Evolutionary conservation across 2,329 filamentous ascomycete genomes (phyloP).

Genomic region (Aspergillus sp.): DNA sequence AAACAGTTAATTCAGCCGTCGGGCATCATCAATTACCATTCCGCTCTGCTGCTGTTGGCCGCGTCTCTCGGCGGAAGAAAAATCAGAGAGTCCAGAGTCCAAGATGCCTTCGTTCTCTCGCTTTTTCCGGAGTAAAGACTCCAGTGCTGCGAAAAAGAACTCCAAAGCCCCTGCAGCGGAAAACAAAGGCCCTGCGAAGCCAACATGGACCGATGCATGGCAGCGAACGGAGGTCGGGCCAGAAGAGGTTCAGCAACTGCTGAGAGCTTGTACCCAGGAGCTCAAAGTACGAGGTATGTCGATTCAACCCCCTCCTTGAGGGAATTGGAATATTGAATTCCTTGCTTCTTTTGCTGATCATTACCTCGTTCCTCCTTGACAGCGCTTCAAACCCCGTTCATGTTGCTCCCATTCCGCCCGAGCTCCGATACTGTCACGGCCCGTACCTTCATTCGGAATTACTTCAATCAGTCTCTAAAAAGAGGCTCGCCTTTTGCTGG

Average conservation of each 20-base stretch:
- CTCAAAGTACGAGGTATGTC: conserved; percentile 86
- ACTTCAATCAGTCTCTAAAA: conserved; percentile 71
- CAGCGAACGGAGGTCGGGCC: conserved; percentile 76
- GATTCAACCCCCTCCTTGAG: conserved; percentile 19
- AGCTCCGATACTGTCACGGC: conserved; percentile 89
- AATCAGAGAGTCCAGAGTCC: conserved; percentile 12
- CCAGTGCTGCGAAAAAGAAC: conserved; percentile 60
- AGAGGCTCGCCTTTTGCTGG: conserved; percentile 61
- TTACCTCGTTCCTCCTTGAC: conserved; percentile 20
- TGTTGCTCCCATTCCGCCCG: conserved; percentile 90
- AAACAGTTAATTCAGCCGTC: conserved; percentile 10
- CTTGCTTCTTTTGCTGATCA: conserved; percentile 34
- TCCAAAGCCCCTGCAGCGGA: conserved; percentile 52
- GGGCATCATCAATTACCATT: conserved; percentile 12
- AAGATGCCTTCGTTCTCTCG: conserved; percentile 60
- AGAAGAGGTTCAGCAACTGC: conserved; percentile 85
- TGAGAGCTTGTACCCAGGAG: conserved; percentile 82
- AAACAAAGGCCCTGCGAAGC: conserved; percentile 63
- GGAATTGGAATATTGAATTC: conserved; percentile 2
- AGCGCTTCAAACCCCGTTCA: conserved; percentile 89
- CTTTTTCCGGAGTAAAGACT: conserved; percentile 74
- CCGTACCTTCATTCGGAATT: conserved; percentile 88
- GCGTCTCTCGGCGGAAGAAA: conserved; percentile 17
- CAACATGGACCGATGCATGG: conserved; percentile 86
- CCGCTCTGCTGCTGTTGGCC: conserved; percentile 14